Evolutionary conservation across 106 monocot genomes (phyloP).

Genomic region (Apostasia ramifera): DNA sequence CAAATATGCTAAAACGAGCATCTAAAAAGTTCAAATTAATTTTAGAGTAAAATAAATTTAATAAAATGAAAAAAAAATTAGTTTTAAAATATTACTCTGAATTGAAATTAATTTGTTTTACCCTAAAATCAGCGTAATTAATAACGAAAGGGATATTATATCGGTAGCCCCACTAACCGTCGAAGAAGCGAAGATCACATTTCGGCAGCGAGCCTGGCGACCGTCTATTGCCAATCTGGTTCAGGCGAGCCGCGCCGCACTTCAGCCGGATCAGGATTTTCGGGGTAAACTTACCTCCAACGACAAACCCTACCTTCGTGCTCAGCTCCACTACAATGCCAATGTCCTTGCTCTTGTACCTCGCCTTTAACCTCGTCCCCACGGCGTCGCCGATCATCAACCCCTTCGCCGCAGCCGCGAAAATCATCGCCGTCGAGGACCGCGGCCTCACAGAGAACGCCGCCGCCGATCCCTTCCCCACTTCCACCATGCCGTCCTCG

Average conservation of each 20-base stretch:
- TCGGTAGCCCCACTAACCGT: conserved; percentile 17
- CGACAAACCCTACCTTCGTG: conserved; percentile 19
- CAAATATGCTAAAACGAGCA: too few species aligned
- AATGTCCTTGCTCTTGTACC: conserved; percentile 26
- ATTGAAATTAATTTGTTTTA: too few species aligned
- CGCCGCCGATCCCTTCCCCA: conserved; percentile 23
- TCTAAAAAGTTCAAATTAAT: too few species aligned
- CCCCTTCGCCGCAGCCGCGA: conserved; percentile 23
- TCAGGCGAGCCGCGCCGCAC: conserved; percentile 41
- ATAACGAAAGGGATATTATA: conserved; percentile 2
- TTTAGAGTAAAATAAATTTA: too few species aligned
- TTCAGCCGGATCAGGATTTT: conserved; percentile 34
- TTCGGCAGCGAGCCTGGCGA: conserved; percentile 14
- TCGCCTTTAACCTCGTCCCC: conserved; percentile 26
- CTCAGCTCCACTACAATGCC: conserved; percentile 31
- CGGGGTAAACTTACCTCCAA: conserved; percentile 16
- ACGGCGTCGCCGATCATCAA: conserved; percentile 46
- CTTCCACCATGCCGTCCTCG: conserved; percentile 39
- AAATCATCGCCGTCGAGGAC: conserved; percentile 28
- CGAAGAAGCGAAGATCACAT: conserved; percentile 20
- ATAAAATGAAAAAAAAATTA: too few species aligned
- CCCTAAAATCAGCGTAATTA: too few species aligned
- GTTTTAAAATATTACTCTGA: too few species aligned
- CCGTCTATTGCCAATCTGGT: conserved; percentile 16
- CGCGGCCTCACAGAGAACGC: conserved; percentile 32